Percentiles rank a stretch among this genome's conserved stretches.
Conservation (phyloP, 441 rosid genomes). For the Viola pubescens region DNA sequence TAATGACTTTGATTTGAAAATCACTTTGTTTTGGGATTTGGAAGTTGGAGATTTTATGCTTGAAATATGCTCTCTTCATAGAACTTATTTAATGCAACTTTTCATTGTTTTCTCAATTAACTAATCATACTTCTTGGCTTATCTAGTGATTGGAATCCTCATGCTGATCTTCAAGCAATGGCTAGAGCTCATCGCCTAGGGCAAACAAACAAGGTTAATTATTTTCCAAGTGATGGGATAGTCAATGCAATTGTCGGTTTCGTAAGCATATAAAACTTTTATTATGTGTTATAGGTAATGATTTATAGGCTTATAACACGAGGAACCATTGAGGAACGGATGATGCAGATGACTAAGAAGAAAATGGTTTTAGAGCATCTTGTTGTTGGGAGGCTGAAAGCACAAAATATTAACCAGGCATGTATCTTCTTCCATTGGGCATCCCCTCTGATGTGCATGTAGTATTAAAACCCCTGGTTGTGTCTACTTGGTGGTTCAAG, state of each 20-base stretch:
- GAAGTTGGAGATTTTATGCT: neutral
- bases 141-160: slow-evolving; percentile 97
- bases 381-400: slow-evolving; percentile 94
- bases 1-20: neutral
- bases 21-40: slow-evolving; percentile 1
- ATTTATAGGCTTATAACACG: slow-evolving; percentile 84
- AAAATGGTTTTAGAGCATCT: slow-evolving; percentile 99
- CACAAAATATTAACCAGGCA: slow-evolving; percentile 98
- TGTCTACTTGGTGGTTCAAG: neutral
- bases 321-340: slow-evolving; percentile 94
- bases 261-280: slow-evolving; percentile 3
- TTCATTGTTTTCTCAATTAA: neutral
- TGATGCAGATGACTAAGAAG: slow-evolving; percentile 99
- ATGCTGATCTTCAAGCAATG: slow-evolving; percentile 99
- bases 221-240: slow-evolving; percentile 10
- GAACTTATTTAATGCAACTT: too few species aligned
- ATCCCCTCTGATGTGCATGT: slow-evolving; percentile 10
- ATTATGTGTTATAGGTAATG: slow-evolving; percentile 63
- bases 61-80: neutral
- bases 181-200: slow-evolving; percentile 99
- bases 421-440: slow-evolving; percentile 10
- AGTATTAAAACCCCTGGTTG: neutral
- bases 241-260: neutral
- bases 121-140: slow-evolving; percentile 19
- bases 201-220: slow-evolving; percentile 81